Conservation (phyloP, 805 yeast species). For the Maudiozyma pseudohumilis region DNA sequence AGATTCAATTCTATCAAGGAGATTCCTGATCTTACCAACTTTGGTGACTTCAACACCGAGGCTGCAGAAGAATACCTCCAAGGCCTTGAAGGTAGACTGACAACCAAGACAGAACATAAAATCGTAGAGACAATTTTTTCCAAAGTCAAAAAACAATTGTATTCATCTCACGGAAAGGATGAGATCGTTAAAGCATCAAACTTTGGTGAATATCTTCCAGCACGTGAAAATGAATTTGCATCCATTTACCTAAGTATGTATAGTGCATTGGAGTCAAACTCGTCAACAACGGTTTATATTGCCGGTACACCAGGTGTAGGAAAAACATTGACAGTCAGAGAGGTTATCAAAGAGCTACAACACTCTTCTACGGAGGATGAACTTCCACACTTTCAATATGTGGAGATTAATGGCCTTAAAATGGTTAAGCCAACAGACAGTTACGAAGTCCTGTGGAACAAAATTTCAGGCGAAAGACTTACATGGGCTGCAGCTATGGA, state of each 20-base stretch:
- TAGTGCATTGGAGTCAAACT: slow-evolving; percentile 54
- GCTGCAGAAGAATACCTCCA: slow-evolving; percentile 15
- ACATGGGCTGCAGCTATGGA: slow-evolving; percentile 56
- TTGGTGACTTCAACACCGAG: slow-evolving; percentile 20
- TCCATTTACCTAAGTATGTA: slow-evolving; percentile 60
- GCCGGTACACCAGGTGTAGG: slow-evolving; percentile 99
- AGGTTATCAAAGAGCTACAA: slow-evolving; percentile 64
- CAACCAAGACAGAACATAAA: slow-evolving; percentile 33
- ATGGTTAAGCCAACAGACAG: slow-evolving; percentile 69
- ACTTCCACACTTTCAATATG: slow-evolving; percentile 48
- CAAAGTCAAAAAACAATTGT: slow-evolving; percentile 28
- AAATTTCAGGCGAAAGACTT: slow-evolving; percentile 49
- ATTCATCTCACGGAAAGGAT: slow-evolving; percentile 35
- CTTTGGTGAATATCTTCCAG: slow-evolving; percentile 52
- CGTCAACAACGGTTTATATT: slow-evolving; percentile 79
- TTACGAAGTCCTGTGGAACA: slow-evolving; percentile 76
- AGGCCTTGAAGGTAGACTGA: slow-evolving; percentile 22
- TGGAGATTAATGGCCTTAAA: slow-evolving; percentile 88
- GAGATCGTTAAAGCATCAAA: slow-evolving; percentile 31
- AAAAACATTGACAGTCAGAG: slow-evolving; percentile 86
- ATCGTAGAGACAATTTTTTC: slow-evolving; percentile 29
- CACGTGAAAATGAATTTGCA: slow-evolving; percentile 76
- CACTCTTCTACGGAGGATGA: slow-evolving; percentile 31
- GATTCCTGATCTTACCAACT: slow-evolving; percentile 24
- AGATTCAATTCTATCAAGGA: slow-evolving; percentile 19